phyloP scores from a whole-genome alignment of 1,139 yeast species.

The Geotrichum candidum region DNA sequence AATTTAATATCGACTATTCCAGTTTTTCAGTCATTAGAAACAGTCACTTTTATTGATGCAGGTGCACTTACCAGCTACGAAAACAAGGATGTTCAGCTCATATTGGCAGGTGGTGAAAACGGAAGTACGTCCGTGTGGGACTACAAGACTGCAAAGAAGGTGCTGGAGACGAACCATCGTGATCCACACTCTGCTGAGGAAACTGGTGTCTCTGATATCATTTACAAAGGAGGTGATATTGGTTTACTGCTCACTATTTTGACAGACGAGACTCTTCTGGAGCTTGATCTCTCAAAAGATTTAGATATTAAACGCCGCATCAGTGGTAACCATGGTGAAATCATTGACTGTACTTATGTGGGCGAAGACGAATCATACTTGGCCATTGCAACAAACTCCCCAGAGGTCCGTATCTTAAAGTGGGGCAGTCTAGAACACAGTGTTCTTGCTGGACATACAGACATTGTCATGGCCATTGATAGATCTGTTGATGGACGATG shows the following conservation, averaged over 20 bases:
- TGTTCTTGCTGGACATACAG: constrained; percentile 70
- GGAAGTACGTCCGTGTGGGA: constrained; percentile 64
- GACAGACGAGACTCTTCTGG: constrained; percentile 78
- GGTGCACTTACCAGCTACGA: constrained; percentile 30
- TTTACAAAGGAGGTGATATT: constrained; percentile 15
- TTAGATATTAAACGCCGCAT: constrained; percentile 49
- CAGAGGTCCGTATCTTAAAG: constrained; percentile 72
- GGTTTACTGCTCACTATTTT: constrained; percentile 37
- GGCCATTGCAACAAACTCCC: constrained; percentile 91
- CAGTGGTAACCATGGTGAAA: constrained; percentile 94
- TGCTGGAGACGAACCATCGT: constrained; percentile 9
- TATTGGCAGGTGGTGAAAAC: constrained; percentile 79
- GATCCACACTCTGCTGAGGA: constrained; percentile 22
- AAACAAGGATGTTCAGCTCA: constrained; percentile 32
- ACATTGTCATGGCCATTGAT: constrained; percentile 76
- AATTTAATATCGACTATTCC: constrained; percentile 64
- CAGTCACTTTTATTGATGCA: constrained; percentile 55
- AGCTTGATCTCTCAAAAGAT: constrained; percentile 36
- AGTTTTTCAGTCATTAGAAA: constrained; percentile 71
- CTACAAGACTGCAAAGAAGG: constrained; percentile 17
- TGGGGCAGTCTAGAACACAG: constrained; percentile 31
- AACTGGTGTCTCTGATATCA: constrained; percentile 22
- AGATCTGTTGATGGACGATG: constrained; percentile 73
- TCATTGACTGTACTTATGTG: constrained; percentile 73
- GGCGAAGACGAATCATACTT: constrained; percentile 47